Evolutionary conservation across 192 early-diverging fungal genomes (phyloP).

Genomic region (Linnemannia exigua): DNA sequence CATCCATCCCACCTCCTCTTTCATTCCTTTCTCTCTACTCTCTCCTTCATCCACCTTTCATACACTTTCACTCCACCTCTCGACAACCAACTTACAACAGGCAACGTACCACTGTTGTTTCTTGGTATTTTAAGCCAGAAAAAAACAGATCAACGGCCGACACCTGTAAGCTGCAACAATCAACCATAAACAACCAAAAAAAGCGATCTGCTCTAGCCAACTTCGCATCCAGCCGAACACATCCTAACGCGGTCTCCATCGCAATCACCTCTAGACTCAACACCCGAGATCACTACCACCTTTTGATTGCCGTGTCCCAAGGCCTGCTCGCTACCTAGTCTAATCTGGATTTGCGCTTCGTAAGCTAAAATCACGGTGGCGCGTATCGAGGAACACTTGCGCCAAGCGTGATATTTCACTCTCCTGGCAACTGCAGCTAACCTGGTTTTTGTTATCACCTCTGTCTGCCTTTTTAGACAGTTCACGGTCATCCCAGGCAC

Average conservation of each 20-base stretch:
- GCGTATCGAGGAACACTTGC: background rate
- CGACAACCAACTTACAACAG: background rate
- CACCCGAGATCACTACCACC: background rate
- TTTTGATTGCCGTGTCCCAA: background rate
- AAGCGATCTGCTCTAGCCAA: background rate
- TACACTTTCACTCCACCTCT: too few relatives aligned
- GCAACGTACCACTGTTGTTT: conserved; percentile 1
- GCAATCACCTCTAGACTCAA: background rate
- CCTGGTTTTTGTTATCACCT: background rate
- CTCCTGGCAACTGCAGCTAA: background rate
- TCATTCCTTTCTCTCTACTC: background rate
- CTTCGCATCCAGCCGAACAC: background rate
- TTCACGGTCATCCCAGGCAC: background rate
- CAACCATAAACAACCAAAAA: too few relatives aligned
- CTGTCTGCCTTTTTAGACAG: background rate
- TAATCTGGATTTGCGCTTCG: background rate
- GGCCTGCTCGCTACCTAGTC: background rate
- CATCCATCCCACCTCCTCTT: background rate
- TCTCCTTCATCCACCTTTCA: background rate
- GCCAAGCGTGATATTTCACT: background rate
- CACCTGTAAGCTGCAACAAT: background rate
- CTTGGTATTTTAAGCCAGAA: background rate
- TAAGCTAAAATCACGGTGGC: background rate
- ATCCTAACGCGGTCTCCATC: background rate
- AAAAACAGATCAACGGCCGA: background rate